A percentile compares a stretch with the other conserved stretches of the same genome.
These are phyloP conservation scores for Lepiota venenata DNA, from an alignment of 768 basidiomycete species.

Conservation along the genomic window DNA sequence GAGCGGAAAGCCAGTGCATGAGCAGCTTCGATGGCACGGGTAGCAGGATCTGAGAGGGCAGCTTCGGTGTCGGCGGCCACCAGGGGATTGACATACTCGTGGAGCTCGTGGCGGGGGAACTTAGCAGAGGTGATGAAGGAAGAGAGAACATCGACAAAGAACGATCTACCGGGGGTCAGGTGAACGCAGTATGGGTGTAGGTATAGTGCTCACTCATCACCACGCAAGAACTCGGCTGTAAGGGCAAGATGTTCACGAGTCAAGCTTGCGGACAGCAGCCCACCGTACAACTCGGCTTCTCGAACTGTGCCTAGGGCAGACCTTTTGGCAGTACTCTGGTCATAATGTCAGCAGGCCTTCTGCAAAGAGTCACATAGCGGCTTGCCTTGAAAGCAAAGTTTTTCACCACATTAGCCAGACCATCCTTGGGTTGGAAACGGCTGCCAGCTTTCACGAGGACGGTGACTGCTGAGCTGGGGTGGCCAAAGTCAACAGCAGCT, in stretches of 20 bases:
- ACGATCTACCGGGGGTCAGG: conserved; percentile 46
- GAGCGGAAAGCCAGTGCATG: conserved; percentile 91
- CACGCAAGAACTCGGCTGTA: conserved; percentile 92
- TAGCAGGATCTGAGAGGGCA: conserved; percentile 56
- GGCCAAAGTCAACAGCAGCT: conserved; percentile 77
- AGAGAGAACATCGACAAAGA: conserved; percentile 88
- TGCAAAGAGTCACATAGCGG: background rate
- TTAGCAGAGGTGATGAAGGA: conserved; percentile 82
- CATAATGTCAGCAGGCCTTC: background rate
- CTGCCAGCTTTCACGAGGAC: conserved; percentile 91
- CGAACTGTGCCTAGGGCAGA: conserved; percentile 89
- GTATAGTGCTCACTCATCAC: conserved; percentile 80
- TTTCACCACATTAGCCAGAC: conserved; percentile 92
- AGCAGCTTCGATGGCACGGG: conserved; percentile 79
- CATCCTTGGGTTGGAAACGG: conserved; percentile 84
- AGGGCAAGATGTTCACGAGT: conserved; percentile 88
- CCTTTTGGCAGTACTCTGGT: conserved; percentile 79
- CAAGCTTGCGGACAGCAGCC: conserved; percentile 80
- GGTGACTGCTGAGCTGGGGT: conserved; percentile 83
- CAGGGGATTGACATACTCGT: conserved; percentile 69
- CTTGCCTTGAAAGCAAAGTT: conserved; percentile 99
- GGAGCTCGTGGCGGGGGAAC: conserved; percentile 74
- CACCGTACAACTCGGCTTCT: conserved; percentile 92
- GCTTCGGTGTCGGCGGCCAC: conserved; percentile 67
- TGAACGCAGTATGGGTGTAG: conserved; percentile 2